phyloP scores from a whole-genome alignment of 805 yeast species.

The Kluyveromyces nonfermentans region DNA sequence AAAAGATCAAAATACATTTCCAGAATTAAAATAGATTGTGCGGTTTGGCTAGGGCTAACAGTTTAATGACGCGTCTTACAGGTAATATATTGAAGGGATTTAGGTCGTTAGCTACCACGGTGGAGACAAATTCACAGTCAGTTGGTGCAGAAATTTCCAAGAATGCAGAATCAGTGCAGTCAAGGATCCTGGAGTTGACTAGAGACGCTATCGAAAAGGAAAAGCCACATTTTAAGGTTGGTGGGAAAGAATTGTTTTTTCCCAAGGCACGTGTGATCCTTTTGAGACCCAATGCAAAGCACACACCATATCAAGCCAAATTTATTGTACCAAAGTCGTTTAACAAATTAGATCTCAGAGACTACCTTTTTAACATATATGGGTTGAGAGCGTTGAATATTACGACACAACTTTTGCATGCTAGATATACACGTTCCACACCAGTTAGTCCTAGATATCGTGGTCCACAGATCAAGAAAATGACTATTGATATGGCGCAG shows the following conservation, averaged over 20 bases:
- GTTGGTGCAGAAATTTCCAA: neutral
- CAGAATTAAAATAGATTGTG: neutral
- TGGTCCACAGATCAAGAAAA: constrained; percentile 76
- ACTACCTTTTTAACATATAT: constrained; percentile 81
- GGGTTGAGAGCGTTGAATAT: constrained; percentile 84
- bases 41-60: neutral
- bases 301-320: constrained; percentile 94
- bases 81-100: constrained; percentile 6
- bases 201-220: constrained; percentile 49
- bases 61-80: constrained; percentile 17
- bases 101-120: constrained; percentile 27
- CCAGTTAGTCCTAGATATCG: constrained; percentile 60
- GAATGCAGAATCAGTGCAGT: constrained; percentile 10
- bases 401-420: constrained; percentile 76
- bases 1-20: neutral
- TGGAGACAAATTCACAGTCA: constrained; percentile 5
- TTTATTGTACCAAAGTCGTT: constrained; percentile 89
- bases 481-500: constrained; percentile 93
- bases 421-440: constrained; percentile 52
- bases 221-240: constrained; percentile 73
- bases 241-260: constrained; percentile 66
- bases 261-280: constrained; percentile 79
- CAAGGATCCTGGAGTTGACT: constrained; percentile 27
- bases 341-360: constrained; percentile 90
- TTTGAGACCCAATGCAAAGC: constrained; percentile 88